phyloP scores from a whole-genome alignment of 768 basidiomycete species.

The Clavaria fumosa region DNA sequence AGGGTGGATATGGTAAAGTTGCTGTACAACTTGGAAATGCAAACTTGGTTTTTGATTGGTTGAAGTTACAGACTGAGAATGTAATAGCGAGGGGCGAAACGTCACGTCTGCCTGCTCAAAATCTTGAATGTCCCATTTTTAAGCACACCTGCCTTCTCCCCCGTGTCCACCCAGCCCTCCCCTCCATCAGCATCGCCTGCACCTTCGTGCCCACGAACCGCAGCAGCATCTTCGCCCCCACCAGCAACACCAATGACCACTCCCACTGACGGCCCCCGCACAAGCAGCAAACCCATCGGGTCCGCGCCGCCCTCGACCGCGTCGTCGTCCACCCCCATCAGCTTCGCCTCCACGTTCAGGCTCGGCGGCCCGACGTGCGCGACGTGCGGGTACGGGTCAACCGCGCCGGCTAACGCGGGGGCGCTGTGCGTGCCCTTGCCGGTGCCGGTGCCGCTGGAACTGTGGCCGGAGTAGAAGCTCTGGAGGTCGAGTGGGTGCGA shows the following conservation, averaged over 20 bases:
- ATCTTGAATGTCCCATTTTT: slow-evolving; percentile 53
- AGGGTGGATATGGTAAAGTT: too few relatives aligned
- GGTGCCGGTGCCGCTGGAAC: too few relatives aligned
- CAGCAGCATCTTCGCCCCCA: slow-evolving; percentile 17
- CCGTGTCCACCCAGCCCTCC: slow-evolving; percentile 33
- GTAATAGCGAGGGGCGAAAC: too few relatives aligned
- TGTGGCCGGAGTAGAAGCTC: slow-evolving; percentile 39
- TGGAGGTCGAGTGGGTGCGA: slow-evolving; percentile 81
- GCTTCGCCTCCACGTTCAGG: slow-evolving; percentile 72
- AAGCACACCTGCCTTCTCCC: slow-evolving; percentile 31
- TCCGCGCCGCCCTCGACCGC: slow-evolving; percentile 50
- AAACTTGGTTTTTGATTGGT: too few relatives aligned
- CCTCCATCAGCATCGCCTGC: slow-evolving; percentile 19
- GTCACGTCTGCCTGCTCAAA: slow-evolving; percentile 12
- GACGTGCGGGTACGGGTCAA: slow-evolving; percentile 17
- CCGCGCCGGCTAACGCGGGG: too few relatives aligned
- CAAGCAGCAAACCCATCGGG: slow-evolving; percentile 42
- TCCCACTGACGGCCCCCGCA: slow-evolving; percentile 66
- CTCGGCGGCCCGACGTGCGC: slow-evolving; percentile 64
- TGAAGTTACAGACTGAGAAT: too few relatives aligned
- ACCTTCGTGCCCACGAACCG: too few relatives aligned
- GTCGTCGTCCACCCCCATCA: slow-evolving; percentile 53
- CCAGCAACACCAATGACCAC: slow-evolving; percentile 22
- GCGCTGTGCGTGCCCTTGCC: too few relatives aligned
- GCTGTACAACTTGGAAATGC: too few relatives aligned